Percentiles rank a stretch among this genome's conserved stretches.
These are phyloP conservation scores for Carex myosuroides DNA, from an alignment of 176 grass and related monocot species.

Conservation along the genomic window DNA sequence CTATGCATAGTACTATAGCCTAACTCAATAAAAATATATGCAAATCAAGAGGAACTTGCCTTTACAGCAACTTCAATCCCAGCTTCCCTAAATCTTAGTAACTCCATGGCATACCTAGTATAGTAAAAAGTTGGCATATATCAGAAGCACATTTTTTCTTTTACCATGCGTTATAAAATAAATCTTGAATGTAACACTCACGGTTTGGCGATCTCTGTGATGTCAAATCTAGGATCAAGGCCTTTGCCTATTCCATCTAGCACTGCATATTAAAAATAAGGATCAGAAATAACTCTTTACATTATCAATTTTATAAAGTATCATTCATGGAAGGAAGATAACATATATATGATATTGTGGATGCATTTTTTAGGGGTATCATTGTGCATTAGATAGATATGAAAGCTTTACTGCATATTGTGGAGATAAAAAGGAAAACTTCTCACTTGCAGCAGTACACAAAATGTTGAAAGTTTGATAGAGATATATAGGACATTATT, in stretches of 20 bases:
- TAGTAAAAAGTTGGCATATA: constrained; percentile 26
- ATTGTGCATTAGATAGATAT: neutral
- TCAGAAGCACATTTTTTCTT: neutral
- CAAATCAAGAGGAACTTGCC: constrained; percentile 39
- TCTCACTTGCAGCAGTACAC: neutral
- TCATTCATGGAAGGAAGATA: neutral
- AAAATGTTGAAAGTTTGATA: neutral
- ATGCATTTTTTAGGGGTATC: neutral
- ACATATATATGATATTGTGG: neutral
- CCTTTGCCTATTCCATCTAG: constrained; percentile 99
- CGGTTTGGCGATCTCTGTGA: constrained; percentile 99
- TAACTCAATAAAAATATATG: neutral
- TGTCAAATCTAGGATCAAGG: constrained; percentile 97
- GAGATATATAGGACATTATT: neutral
- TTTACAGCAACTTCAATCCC: constrained; percentile 90
- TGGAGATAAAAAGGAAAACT: neutral
- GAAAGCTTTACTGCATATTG: neutral
- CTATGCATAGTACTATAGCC: too few relatives aligned
- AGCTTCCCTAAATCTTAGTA: constrained; percentile 93
- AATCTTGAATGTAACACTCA: constrained; percentile 38
- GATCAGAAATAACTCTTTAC: neutral
- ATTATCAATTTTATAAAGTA: neutral
- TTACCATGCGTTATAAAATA: neutral
- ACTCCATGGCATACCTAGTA: constrained; percentile 80
- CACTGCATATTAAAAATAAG: constrained; percentile 42